Percentiles rank a stretch among this genome's conserved stretches.
These are phyloP conservation scores for Coniosporium tulheliwenetii DNA, from an alignment of 2,329 filamentous ascomycete genomes.

Conservation along the genomic window DNA sequence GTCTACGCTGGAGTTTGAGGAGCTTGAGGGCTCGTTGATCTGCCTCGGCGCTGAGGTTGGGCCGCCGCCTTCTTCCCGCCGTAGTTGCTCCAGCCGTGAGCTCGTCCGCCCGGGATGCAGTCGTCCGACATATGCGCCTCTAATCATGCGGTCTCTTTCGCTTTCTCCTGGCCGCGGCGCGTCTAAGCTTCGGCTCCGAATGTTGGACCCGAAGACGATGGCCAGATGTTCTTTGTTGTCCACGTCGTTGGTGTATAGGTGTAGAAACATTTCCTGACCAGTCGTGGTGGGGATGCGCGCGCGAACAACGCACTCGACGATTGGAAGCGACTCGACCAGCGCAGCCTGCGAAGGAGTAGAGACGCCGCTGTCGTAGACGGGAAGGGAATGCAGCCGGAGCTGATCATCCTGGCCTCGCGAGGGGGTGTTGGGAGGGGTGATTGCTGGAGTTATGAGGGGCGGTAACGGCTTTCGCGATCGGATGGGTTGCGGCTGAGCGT, in stretches of 20 bases:
- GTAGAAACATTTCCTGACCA: slow-evolving; percentile 87
- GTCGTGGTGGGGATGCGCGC: slow-evolving; percentile 86
- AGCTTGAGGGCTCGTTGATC: slow-evolving; percentile 3
- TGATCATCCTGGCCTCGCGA: slow-evolving; percentile 26
- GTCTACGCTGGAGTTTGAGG: not conserved
- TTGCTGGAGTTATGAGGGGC: slow-evolving; percentile 30
- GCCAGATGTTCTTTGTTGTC: slow-evolving; percentile 95
- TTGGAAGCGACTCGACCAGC: slow-evolving; percentile 59
- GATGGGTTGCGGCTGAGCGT: slow-evolving; percentile 2
- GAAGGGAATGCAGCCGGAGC: slow-evolving; percentile 22
- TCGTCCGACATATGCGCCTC: slow-evolving; percentile 81
- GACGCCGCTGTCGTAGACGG: no score
- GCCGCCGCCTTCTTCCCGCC: slow-evolving; percentile 13
- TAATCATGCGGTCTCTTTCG: slow-evolving; percentile 80
- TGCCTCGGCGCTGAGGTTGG: not conserved
- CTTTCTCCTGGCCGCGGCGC: slow-evolving; percentile 60
- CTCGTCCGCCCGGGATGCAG: slow-evolving; percentile 69
- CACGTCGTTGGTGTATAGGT: slow-evolving; percentile 82
- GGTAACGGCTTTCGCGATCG: slow-evolving; percentile 11
- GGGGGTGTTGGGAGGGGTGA: slow-evolving; percentile 19
- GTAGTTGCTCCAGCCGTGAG: slow-evolving; percentile 45
- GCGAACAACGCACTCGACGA: slow-evolving; percentile 86
- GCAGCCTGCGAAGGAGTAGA: slow-evolving; percentile 24
- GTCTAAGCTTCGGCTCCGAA: slow-evolving; percentile 58
- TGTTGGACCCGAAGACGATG: slow-evolving; percentile 84